Evolutionary conservation across 169 alveolate species (phyloP), one percentile per base, ranked within the genome.

Genomic region (Plasmodium blacklocki): DNA sequence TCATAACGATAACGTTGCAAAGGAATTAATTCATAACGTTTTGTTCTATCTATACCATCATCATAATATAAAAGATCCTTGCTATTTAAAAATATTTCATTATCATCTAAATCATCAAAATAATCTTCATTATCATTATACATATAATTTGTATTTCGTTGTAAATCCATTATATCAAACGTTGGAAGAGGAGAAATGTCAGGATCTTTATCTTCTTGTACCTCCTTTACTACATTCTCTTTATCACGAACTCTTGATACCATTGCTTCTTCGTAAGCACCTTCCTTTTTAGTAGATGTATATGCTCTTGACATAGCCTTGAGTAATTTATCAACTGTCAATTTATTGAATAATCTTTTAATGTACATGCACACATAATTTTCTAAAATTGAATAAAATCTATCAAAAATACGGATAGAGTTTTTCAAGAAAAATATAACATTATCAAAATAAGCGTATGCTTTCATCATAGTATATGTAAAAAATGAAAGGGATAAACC

Each of bases 31-130:
- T 39, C 47, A 39, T 39, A 39, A 39, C 47, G 47, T 4, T 23
- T 26, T 14, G 43, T 47, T 62, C 23, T 12, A 23, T 75, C 66
- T 45, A 62, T 7, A 26, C 45, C 29, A 11, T 23, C 68, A 23
- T 78, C 89, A 52, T 64, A 78, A 32, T n/a, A 49, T 64, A 64
- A 15, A 29, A 63, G 64, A 15, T 66, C 59, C 19, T 59, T 78
- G 6, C 67, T 50, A 47, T 78, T 78, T 66, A 78, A 50, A n/a
- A 39, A 78, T 21, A n/a, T 29, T n/a, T 78, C 89, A 12, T 50
- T 71, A 1, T 78, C 89, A n/a, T 78, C 89, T 47, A 78, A 60
- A 12, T 52, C 80, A 2, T 78, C 89, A 43, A 78, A 78, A 23
- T 21, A 12, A 39, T 66, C 49, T 3, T 39, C 18, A 14, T 49